Evolutionary conservation across 2,329 filamentous ascomycete genomes (phyloP).

Genomic region (Hypoxylon rubiginosum): DNA sequence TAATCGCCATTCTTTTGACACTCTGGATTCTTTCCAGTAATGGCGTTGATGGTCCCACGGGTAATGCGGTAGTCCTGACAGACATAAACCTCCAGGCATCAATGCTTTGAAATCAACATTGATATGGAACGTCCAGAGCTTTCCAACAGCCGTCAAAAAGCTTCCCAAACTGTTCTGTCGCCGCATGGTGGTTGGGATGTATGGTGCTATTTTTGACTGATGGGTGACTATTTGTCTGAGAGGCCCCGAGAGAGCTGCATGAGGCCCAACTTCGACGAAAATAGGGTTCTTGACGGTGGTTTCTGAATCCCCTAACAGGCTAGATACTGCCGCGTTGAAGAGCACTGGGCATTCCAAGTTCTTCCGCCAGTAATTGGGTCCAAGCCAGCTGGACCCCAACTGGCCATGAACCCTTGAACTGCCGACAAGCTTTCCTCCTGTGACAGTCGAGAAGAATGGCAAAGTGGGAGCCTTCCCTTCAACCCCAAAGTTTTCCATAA

Average conservation of each 20-base stretch:
- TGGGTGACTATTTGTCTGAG: conserved; percentile 30
- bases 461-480: conserved; percentile 7
- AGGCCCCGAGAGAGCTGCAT: conserved; percentile 41
- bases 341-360: conserved; percentile 42
- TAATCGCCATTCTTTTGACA: conserved; percentile 36
- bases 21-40: conserved; percentile 43
- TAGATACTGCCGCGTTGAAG: conserved; percentile 36
- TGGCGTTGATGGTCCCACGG: conserved; percentile 41
- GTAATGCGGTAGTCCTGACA: conserved; percentile 43
- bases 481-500: conserved; percentile 17
- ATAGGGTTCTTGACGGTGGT: conserved; percentile 12
- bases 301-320: conserved; percentile 18
- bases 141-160: conserved; percentile 35
- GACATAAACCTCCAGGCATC: conserved; percentile 22
- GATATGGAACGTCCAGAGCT: conserved; percentile 26
- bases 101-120: conserved; percentile 25
- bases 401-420: too few relatives aligned
- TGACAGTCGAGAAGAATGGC: conserved; percentile 46
- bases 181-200: conserved; percentile 31
- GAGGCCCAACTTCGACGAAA: conserved; percentile 47
- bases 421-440: too few relatives aligned
- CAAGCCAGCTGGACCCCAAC: too few relatives aligned
- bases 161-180: conserved; percentile 18
- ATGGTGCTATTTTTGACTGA: conserved; percentile 5
- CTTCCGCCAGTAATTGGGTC: conserved; percentile 38